phyloP scores from a whole-genome alignment of 768 basidiomycete species.

The Sutorius australiensis region DNA sequence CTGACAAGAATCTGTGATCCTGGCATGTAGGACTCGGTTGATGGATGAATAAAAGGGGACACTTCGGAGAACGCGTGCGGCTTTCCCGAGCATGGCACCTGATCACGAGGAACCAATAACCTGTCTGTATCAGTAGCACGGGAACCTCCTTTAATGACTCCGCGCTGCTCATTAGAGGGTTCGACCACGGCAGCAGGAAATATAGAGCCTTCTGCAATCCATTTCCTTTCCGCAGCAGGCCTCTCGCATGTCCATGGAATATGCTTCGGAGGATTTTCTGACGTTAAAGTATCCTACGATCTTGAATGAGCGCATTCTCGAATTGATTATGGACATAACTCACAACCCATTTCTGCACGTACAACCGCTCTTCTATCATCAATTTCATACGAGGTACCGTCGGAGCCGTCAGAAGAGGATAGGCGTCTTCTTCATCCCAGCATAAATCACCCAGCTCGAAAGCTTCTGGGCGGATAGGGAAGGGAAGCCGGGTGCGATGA shows the following conservation, averaged over 20 bases:
- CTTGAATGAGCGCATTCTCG: conserved; percentile 6
- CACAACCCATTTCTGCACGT: conserved; percentile 34
- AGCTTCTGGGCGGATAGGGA: conserved; percentile 19
- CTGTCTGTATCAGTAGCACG: neutral
- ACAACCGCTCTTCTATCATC: conserved; percentile 34
- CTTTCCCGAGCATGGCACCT: conserved; percentile 1
- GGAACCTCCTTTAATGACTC: neutral
- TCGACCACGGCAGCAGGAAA: conserved; percentile 18
- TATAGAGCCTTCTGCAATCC: conserved; percentile 32
- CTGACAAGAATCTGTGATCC: conserved; percentile 2
- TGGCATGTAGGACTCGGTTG: conserved; percentile 1
- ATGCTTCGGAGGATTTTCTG: conserved; percentile 25
- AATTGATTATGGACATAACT: conserved; percentile 10
- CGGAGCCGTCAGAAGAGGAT: conserved; percentile 26
- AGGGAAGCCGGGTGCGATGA: conserved; percentile 22
- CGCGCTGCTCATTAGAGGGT: conserved; percentile 1
- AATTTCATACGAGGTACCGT: conserved; percentile 35
- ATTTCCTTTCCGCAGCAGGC: conserved; percentile 17
- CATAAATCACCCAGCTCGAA: conserved; percentile 19
- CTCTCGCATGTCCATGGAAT: conserved; percentile 29
- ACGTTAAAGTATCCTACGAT: conserved; percentile 18
- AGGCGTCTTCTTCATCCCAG: conserved; percentile 15
- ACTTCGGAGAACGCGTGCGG: neutral
- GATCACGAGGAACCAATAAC: neutral
- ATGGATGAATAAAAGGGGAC: neutral